Conservation (phyloP, 2,329 filamentous ascomycete species). For the Periconia macrospinosa region DNA sequence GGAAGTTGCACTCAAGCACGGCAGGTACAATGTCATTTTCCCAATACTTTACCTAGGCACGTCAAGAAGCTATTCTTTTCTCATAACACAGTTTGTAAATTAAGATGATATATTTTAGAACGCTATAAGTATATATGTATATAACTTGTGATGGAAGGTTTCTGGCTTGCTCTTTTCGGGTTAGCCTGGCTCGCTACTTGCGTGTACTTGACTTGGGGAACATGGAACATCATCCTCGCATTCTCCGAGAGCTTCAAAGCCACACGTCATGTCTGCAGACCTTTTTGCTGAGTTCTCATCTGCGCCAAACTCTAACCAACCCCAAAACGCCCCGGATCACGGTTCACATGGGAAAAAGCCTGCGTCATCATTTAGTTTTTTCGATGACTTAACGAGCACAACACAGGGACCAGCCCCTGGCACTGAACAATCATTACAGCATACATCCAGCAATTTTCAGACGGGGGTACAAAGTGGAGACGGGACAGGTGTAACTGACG, state of each 20-base stretch:
- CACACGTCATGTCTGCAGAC: conserved; percentile 35
- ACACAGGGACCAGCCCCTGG: conserved; percentile 14
- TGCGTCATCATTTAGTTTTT: conserved; percentile 34
- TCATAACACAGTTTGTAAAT: no score
- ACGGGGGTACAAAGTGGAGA: neutral
- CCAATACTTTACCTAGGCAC: no score
- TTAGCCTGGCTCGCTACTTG: neutral
- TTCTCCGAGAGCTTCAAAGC: neutral
- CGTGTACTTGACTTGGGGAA: neutral
- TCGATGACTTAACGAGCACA: conserved; percentile 30
- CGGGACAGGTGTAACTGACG: conserved; percentile 12
- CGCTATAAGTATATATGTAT: no score
- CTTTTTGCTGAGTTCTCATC: conserved; percentile 39
- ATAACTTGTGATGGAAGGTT: no score
- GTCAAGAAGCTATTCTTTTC: no score
- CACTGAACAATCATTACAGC: conserved; percentile 15
- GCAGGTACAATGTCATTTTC: no score
- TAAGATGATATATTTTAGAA: no score
- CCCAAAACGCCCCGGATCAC: conserved; percentile 5
- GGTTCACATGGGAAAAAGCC: conserved; percentile 9
- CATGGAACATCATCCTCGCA: neutral
- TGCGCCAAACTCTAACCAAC: conserved; percentile 16
- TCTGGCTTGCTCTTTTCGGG: neutral
- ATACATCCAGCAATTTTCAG: conserved; percentile 6
- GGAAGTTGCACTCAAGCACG: no score